These are phyloP conservation scores for Mycena metata DNA, from an alignment of 768 basidiomycete species.

Conservation along the genomic window DNA sequence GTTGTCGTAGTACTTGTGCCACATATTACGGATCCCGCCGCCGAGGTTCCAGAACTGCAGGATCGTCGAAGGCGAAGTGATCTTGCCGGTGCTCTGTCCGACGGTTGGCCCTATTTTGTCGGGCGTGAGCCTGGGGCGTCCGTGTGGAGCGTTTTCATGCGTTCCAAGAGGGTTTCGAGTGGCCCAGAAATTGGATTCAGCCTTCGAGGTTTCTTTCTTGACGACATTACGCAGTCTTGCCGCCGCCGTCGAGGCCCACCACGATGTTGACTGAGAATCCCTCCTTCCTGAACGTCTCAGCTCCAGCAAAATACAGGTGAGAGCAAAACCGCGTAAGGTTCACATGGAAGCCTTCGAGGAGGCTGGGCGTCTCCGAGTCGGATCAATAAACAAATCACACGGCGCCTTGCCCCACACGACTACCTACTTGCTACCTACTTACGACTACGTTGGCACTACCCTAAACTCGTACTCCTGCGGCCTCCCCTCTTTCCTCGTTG, in stretches of 20 bases:
- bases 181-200: constrained; percentile 5
- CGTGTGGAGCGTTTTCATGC: constrained; percentile 94
- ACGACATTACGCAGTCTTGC: no score
- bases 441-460: no score
- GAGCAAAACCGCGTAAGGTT: constrained; percentile 81
- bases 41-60: constrained; percentile 98
- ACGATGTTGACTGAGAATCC: constrained; percentile 97
- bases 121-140: constrained; percentile 87
- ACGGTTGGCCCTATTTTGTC: constrained; percentile 97
- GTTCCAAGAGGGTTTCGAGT: constrained; percentile 85
- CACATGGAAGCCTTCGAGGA: constrained; percentile 93
- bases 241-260: constrained; percentile 92
- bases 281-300: constrained; percentile 86
- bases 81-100: constrained; percentile 96
- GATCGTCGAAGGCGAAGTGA: constrained; percentile 92
- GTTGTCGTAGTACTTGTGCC: constrained; percentile 95
- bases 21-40: constrained; percentile 93
- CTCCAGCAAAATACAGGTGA: constrained; percentile 12
- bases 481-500: constrained; percentile 71
- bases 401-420: no score
- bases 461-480: no score
- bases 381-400: no score
- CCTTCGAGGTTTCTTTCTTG: constrained; percentile 9
- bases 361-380: no score
- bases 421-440: no score